These are phyloP conservation scores for Kokia cookei DNA, from an alignment of 441 rosid species.

Conservation along the genomic window DNA sequence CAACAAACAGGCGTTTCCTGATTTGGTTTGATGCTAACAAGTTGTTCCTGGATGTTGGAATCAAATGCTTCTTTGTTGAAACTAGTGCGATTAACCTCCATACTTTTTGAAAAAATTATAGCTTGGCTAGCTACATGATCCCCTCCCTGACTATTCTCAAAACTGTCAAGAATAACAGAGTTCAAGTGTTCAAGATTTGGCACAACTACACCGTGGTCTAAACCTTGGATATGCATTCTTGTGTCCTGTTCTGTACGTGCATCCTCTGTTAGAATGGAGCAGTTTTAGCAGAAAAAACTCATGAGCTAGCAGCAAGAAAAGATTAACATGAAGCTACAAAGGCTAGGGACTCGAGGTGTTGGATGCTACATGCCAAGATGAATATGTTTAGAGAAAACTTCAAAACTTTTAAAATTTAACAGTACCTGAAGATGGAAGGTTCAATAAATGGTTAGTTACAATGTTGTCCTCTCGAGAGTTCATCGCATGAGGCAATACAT, in stretches of 20 bases:
- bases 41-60: constrained; percentile 17
- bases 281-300: constrained; percentile 14
- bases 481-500: constrained; percentile 15
- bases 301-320: constrained; percentile 4
- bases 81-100: constrained; percentile 25
- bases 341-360: background rate
- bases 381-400: constrained; percentile 3
- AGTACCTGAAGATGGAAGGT: constrained; percentile 26
- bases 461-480: constrained; percentile 18
- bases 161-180: constrained; percentile 40
- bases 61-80: constrained; percentile 14
- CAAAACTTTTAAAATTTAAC: constrained; percentile 9
- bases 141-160: constrained; percentile 32
- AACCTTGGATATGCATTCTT: constrained; percentile 14
- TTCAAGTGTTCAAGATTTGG: constrained; percentile 28
- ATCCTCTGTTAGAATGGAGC: constrained; percentile 19
- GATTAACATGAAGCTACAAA: background rate
- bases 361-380: background rate
- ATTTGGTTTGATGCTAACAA: constrained; percentile 11
- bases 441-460: constrained; percentile 20
- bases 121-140: constrained; percentile 17
- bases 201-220: constrained; percentile 18
- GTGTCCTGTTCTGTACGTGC: constrained; percentile 18
- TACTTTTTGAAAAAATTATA: constrained; percentile 12
- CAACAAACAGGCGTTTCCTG: constrained; percentile 14